These are phyloP conservation scores for Rutstroemia sp. DNA, from an alignment of 2,329 filamentous ascomycete species.

Conservation along the genomic window DNA sequence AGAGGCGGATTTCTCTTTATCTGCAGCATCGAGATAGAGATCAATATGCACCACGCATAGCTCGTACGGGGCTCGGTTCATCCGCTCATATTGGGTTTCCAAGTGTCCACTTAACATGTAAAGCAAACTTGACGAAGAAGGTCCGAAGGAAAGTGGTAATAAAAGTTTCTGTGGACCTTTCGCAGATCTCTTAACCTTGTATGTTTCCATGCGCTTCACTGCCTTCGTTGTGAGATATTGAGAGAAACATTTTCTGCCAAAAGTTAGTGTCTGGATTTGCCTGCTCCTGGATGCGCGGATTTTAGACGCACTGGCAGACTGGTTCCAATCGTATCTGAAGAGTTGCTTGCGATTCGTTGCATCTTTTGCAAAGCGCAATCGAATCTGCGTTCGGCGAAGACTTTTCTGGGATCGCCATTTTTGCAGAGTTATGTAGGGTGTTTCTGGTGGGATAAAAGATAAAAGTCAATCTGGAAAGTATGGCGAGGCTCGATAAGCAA, in stretches of 20 bases:
- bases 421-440: background rate
- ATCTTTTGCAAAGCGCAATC: slow-evolving; percentile 24
- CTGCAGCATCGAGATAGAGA: slow-evolving; percentile 23
- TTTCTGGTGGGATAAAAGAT: background rate
- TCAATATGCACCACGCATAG: slow-evolving; percentile 50
- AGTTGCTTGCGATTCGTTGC: slow-evolving; percentile 22
- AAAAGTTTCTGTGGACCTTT: slow-evolving; percentile 46
- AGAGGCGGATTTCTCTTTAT: slow-evolving; percentile 23
- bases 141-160: slow-evolving; percentile 74
- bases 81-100: slow-evolving; percentile 55
- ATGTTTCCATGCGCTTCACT: slow-evolving; percentile 68
- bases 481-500: slow-evolving; percentile 3
- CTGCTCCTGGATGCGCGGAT: slow-evolving; percentile 2
- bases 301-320: slow-evolving; percentile 27
- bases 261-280: slow-evolving; percentile 13
- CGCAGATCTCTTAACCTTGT: slow-evolving; percentile 40
- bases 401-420: slow-evolving; percentile 10
- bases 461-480: background rate
- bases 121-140: slow-evolving; percentile 71
- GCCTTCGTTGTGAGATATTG: slow-evolving; percentile 73
- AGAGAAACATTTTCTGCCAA: slow-evolving; percentile 62
- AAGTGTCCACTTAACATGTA: slow-evolving; percentile 68
- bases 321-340: slow-evolving; percentile 28
- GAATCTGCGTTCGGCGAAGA: background rate
- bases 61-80: slow-evolving; percentile 59